These are phyloP conservation scores for Volvariella surrecta DNA, from an alignment of 1,284 basidiomycete species.

Conservation along the genomic window DNA sequence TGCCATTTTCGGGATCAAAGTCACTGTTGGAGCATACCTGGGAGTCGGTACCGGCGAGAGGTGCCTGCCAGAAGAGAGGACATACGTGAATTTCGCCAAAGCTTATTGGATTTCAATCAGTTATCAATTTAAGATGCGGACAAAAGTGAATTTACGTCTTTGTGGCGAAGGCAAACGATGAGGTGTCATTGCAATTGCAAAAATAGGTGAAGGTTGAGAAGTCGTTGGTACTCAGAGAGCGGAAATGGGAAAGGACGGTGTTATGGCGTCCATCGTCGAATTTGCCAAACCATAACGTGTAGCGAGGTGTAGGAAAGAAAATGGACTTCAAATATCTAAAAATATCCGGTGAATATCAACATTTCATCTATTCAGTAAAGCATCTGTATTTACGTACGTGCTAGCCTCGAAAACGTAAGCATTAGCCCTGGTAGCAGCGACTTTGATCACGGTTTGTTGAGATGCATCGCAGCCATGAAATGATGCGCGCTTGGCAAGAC, in stretches of 20 bases:
- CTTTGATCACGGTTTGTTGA: constrained; percentile 22
- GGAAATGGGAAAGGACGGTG: constrained; percentile 32
- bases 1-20: too few relatives aligned
- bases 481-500: constrained; percentile 22
- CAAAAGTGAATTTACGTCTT: constrained; percentile 37
- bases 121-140: constrained; percentile 20
- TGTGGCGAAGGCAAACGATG: too few relatives aligned
- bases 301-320: constrained; percentile 26
- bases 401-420: constrained; percentile 28
- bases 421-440: constrained; percentile 30
- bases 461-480: constrained; percentile 32
- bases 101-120: not conserved
- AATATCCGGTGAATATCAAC: constrained; percentile 3
- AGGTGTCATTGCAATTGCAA: constrained; percentile 38
- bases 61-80: constrained; percentile 5
- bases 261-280: constrained; percentile 29
- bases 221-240: constrained; percentile 22
- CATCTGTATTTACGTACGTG: constrained; percentile 18
- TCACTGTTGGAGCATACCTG: too few relatives aligned
- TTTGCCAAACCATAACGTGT: constrained; percentile 41
- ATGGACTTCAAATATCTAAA: constrained; percentile 14
- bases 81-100: constrained; percentile 5
- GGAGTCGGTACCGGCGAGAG: constrained; percentile 5
- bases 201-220: constrained; percentile 30
- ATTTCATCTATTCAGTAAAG: not conserved